These are phyloP conservation scores for Wickerhamomyces strasburgensis DNA, from an alignment of 805 yeast genomes.

Conservation along the genomic window DNA sequence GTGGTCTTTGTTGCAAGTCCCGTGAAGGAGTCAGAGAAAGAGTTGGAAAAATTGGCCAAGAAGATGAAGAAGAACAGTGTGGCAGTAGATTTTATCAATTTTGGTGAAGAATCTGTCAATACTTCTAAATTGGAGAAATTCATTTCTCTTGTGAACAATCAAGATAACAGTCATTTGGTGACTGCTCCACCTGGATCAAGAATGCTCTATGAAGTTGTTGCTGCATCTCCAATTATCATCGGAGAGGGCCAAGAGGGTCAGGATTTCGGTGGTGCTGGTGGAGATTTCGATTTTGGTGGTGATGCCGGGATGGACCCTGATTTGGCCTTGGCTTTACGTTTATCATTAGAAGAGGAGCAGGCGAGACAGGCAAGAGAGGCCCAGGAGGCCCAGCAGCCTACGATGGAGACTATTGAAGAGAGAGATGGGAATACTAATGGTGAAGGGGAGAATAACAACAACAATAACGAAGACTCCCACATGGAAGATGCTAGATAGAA, in stretches of 20 bases:
- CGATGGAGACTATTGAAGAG: slow-evolving; percentile 14
- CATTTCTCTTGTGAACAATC: slow-evolving; percentile 61
- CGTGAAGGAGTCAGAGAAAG: slow-evolving; percentile 59
- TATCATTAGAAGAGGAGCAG: slow-evolving; percentile 92
- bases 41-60: slow-evolving; percentile 79
- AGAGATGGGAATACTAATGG: too few relatives aligned
- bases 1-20: slow-evolving; percentile 90
- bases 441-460: slow-evolving; percentile 6
- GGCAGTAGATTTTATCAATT: slow-evolving; percentile 84
- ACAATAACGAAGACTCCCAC: too few relatives aligned
- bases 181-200: slow-evolving; percentile 87
- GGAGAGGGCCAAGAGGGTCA: slow-evolving; percentile 56
- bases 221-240: slow-evolving; percentile 66
- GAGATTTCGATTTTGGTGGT: slow-evolving; percentile 60
- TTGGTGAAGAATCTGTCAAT: slow-evolving; percentile 83
- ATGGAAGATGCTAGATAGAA: too few relatives aligned
- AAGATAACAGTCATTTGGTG: slow-evolving; percentile 75
- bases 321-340: slow-evolving; percentile 88
- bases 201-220: slow-evolving; percentile 74
- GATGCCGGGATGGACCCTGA: slow-evolving; percentile 97
- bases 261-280: slow-evolving; percentile 38
- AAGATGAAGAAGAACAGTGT: slow-evolving; percentile 89
- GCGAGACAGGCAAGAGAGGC: slow-evolving; percentile 78
- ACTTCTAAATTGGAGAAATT: slow-evolving; percentile 77
- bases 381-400: slow-evolving; percentile 5